A percentile compares a stretch with the other conserved stretches of the same genome.
Evolutionary conservation across 1,284 basidiomycete species (phyloP).

Genomic region (Phlebopus sp.): DNA sequence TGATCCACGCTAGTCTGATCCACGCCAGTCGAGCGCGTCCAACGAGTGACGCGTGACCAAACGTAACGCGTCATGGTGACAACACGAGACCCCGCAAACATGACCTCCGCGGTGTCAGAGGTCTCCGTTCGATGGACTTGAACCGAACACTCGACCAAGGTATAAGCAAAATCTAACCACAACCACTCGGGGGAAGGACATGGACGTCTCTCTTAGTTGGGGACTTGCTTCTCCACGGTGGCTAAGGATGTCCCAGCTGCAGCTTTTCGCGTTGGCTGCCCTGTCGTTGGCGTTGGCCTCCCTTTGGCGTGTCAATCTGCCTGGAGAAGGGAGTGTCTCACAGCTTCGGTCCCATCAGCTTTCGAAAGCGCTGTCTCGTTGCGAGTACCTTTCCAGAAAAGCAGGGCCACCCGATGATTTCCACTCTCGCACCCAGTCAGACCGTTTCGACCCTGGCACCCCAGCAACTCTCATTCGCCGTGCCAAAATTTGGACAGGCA

Average conservation of each 20-base stretch:
- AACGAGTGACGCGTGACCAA: slow-evolving; percentile 17
- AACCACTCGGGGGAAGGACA: too few relatives aligned
- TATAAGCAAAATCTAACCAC: too few relatives aligned
- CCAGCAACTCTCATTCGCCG: slow-evolving; percentile 55
- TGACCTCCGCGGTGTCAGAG: background rate
- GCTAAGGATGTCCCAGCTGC: background rate
- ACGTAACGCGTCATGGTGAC: background rate
- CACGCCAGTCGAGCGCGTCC: too few relatives aligned
- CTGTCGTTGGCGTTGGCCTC: background rate
- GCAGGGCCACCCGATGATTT: slow-evolving; percentile 29
- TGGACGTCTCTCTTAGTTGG: too few relatives aligned
- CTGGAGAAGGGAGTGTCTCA: background rate
- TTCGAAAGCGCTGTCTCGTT: slow-evolving; percentile 4
- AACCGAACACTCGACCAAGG: background rate
- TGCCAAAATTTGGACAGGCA: slow-evolving; percentile 65
- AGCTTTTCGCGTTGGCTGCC: background rate
- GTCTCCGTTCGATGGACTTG: background rate
- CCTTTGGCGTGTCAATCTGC: background rate
- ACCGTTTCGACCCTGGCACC: slow-evolving; percentile 54
- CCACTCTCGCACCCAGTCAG: slow-evolving; percentile 42
- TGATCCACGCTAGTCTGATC: too few relatives aligned
- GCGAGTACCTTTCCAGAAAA: background rate
- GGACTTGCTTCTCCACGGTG: too few relatives aligned
- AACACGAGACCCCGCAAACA: background rate
- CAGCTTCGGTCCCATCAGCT: slow-evolving; percentile 2